Percentiles rank a stretch among this genome's conserved stretches.
Conservation (phyloP, 148 eudicot genomes). For the Cornus kousa region DNA sequence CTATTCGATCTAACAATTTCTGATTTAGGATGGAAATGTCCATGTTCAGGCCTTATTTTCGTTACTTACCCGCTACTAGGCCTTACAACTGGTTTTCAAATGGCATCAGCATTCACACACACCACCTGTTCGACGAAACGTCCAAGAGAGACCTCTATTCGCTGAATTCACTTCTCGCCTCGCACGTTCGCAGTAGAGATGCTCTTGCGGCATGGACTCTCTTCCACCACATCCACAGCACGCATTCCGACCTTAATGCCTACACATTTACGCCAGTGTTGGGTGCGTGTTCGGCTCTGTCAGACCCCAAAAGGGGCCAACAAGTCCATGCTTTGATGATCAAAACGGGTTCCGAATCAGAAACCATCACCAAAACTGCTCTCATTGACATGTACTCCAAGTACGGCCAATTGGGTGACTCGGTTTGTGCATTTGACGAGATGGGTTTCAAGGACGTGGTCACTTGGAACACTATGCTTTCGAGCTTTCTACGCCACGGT, state of each 20-base stretch:
- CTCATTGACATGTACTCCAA: constrained; percentile 40
- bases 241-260: constrained; percentile 24
- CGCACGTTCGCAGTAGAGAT: constrained; percentile 17
- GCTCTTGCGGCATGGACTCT: constrained; percentile 28
- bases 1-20: no score
- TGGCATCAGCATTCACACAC: neutral
- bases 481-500: constrained; percentile 28
- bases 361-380: constrained; percentile 29
- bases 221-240: constrained; percentile 19
- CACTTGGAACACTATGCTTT: constrained; percentile 37
- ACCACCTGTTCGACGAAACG: constrained; percentile 34
- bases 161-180: constrained; percentile 36
- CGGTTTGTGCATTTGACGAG: constrained; percentile 27
- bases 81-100: neutral
- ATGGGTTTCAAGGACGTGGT: constrained; percentile 37
- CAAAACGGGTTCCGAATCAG: constrained; percentile 26
- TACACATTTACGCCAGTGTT: constrained; percentile 39
- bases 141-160: constrained; percentile 26
- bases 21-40: no score
- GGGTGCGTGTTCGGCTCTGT: constrained; percentile 33
- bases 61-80: neutral
- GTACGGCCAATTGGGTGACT: constrained; percentile 24
- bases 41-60: neutral
- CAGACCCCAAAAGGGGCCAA: constrained; percentile 16
- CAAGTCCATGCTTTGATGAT: constrained; percentile 37